Conservation (phyloP, 495 filamentous ascomycete species). For the Cryomyces minteri region DNA sequence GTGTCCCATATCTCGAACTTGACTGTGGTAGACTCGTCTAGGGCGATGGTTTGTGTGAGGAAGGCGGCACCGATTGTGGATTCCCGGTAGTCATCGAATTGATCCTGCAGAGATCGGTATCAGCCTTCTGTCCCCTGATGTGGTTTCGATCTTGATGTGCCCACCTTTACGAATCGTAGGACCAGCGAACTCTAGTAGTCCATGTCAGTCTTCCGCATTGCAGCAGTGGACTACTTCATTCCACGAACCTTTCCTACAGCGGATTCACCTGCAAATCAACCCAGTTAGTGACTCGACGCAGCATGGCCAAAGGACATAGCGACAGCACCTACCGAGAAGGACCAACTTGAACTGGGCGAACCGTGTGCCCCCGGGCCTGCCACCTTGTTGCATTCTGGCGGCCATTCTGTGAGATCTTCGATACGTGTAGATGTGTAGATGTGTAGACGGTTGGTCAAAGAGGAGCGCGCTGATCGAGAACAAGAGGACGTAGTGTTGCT, state of each 20-base stretch:
- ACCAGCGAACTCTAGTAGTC: constrained; percentile 74
- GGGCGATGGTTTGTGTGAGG: constrained; percentile 92
- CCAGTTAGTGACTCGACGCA: constrained; percentile 11
- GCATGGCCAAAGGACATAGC: neutral
- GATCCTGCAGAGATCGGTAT: constrained; percentile 42
- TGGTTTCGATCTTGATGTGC: neutral
- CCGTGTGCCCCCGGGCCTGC: constrained; percentile 51
- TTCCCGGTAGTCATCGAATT: constrained; percentile 99
- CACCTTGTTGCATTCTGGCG: constrained; percentile 56
- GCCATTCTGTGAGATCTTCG: constrained; percentile 39
- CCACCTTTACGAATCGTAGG: constrained; percentile 91
- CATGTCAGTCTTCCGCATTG: neutral
- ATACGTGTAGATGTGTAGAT: neutral
- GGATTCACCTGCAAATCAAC: constrained; percentile 61
- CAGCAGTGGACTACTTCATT: neutral
- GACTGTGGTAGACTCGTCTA: constrained; percentile 93
- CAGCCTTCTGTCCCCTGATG: neutral
- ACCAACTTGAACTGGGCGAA: constrained; percentile 99
- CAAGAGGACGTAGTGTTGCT: too few relatives aligned
- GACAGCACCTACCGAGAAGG: constrained; percentile 48
- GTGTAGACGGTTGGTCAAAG: too few relatives aligned
- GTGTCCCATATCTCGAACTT: constrained; percentile 99
- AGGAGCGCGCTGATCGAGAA: too few relatives aligned
- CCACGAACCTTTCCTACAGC: constrained; percentile 81
- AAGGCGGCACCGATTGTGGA: constrained; percentile 98